A percentile compares a stretch with the other conserved stretches of the same genome.
phyloP scores from a whole-genome alignment of 768 basidiomycete genomes.

The Zangia roseola region DNA sequence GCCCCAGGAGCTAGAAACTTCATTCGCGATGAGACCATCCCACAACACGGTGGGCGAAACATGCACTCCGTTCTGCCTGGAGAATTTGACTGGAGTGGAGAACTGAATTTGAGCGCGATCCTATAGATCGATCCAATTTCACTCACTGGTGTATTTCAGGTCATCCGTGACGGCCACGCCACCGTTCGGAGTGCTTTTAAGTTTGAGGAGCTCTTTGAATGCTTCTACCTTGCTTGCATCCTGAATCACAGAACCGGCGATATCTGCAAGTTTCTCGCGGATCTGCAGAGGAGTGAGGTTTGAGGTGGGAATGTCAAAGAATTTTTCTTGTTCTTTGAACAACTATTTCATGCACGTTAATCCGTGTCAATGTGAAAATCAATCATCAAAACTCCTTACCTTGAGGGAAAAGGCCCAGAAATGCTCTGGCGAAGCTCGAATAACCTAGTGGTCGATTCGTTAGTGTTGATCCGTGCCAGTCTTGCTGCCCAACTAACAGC shows the following conservation, averaged over 20 bases:
- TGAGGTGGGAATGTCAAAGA: slow-evolving; percentile 73
- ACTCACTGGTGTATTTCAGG: slow-evolving; percentile 83
- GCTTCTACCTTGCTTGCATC: slow-evolving; percentile 42
- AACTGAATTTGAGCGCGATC: not conserved
- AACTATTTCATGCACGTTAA: slow-evolving; percentile 44
- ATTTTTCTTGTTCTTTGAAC: slow-evolving; percentile 74
- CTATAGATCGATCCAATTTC: not conserved
- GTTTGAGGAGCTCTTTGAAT: slow-evolving; percentile 60
- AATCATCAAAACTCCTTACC: slow-evolving; percentile 39
- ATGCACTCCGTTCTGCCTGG: slow-evolving; percentile 89
- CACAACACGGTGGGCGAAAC: slow-evolving; percentile 82
- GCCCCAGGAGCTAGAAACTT: slow-evolving; percentile 81
- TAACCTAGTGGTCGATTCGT: slow-evolving; percentile 44
- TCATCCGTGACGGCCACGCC: slow-evolving; percentile 82
- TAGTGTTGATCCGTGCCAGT: not conserved
- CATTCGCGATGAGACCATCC: slow-evolving; percentile 71
- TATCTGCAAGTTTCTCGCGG: slow-evolving; percentile 65
- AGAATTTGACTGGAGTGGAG: slow-evolving; percentile 71
- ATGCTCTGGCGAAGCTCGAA: slow-evolving; percentile 65
- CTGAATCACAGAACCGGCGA: slow-evolving; percentile 57
- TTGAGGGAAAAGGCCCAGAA: slow-evolving; percentile 78
- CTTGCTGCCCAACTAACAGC: slow-evolving; percentile 48
- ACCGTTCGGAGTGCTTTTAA: slow-evolving; percentile 69
- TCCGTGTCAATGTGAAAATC: not conserved
- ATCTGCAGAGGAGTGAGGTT: slow-evolving; percentile 67